Conservation (phyloP, 2,329 filamentous ascomycete genomes). For the Orbilia oligospora region DNA sequence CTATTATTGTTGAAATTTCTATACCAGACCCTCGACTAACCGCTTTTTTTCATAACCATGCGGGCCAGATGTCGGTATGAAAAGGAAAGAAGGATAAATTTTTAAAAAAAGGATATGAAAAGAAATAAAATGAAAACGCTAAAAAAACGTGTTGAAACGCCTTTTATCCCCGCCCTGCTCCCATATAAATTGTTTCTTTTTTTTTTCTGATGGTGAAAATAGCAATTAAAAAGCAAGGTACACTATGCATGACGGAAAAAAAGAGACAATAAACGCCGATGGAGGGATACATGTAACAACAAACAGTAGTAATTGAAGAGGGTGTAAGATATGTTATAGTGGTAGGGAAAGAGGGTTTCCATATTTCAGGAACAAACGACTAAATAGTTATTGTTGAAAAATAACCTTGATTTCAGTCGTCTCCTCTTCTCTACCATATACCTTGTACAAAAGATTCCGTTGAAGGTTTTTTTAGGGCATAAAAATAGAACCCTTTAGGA, state of each 20-base stretch:
- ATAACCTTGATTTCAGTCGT: slow-evolving; percentile 14
- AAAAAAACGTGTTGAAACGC: slow-evolving; percentile 61
- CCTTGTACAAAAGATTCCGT: background rate
- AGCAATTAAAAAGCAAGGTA: background rate
- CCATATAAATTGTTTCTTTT: slow-evolving; percentile 18
- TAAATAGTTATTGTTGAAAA: slow-evolving; percentile 41
- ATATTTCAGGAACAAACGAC: background rate
- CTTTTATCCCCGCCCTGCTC: slow-evolving; percentile 45
- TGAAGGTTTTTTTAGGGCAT: background rate
- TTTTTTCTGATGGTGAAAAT: background rate
- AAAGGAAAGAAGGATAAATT: background rate
- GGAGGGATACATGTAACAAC: background rate
- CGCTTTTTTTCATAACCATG: too few relatives aligned
- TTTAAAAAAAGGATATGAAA: background rate
- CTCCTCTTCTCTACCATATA: background rate
- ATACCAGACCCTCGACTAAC: background rate
- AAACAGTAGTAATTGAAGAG: background rate
- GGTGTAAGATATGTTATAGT: slow-evolving; percentile 11
- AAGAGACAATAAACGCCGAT: slow-evolving; percentile 20
- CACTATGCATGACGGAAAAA: slow-evolving; percentile 10
- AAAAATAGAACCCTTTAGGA: background rate
- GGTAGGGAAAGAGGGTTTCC: background rate
- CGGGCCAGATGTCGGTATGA: background rate
- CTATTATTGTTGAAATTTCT: slow-evolving; percentile 36
- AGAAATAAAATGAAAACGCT: slow-evolving; percentile 23